phyloP scores from a whole-genome alignment of 129 eudicot species.

The Helianthus tuberosus region DNA sequence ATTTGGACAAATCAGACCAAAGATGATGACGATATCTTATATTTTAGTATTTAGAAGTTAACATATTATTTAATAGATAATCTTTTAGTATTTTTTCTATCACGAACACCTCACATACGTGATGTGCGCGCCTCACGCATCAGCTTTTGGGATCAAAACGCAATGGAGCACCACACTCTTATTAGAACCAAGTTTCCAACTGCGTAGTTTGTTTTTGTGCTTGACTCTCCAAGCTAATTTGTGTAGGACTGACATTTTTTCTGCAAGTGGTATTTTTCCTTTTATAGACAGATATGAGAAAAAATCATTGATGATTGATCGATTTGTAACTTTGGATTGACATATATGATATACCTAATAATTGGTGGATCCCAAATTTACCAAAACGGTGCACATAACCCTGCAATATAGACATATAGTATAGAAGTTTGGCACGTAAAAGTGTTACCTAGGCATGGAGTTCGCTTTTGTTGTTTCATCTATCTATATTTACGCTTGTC shows the following conservation, averaged over 20 bases:
- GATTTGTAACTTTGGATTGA: constrained; percentile 5
- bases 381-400: constrained; percentile 2
- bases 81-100: too few species aligned
- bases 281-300: background rate
- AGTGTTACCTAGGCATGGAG: background rate
- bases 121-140: too few species aligned
- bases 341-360: background rate
- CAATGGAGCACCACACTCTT: too few species aligned
- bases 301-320: background rate
- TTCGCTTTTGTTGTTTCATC: background rate
- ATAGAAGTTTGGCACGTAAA: background rate
- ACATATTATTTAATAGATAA: too few species aligned
- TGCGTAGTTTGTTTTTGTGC: background rate
- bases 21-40: too few species aligned
- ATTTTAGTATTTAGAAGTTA: too few species aligned
- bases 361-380: constrained; percentile 2
- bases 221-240: background rate
- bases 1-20: too few species aligned
- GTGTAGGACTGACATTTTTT: background rate
- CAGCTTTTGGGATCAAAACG: too few species aligned
- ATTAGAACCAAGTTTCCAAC: background rate
- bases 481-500: background rate
- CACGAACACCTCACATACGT: too few species aligned
- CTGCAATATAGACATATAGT: background rate
- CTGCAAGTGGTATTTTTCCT: constrained; percentile 6